Conservation (phyloP, 257 asterid species). For the Solanum lycopersicoides region DNA sequence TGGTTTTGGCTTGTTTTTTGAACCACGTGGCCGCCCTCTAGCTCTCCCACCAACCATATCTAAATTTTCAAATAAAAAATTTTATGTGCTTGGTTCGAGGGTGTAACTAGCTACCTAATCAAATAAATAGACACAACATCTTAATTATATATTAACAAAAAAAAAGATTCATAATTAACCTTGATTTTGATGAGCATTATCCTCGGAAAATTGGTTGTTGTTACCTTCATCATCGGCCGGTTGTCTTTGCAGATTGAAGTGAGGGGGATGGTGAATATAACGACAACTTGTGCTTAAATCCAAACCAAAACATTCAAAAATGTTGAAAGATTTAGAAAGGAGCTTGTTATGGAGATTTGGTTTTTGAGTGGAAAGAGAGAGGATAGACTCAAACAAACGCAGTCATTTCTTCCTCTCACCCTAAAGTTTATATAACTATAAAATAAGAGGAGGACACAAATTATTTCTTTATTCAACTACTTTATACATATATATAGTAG, state of each 20-base stretch:
- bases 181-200: background rate
- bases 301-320: conserved; percentile 8
- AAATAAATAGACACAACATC: background rate
- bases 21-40: conserved; percentile 3
- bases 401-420: too few species aligned
- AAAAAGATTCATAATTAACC: background rate
- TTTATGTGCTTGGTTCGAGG: background rate
- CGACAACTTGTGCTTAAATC: conserved; percentile 2
- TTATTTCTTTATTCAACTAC: background rate
- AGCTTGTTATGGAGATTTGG: background rate
- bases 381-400: too few species aligned
- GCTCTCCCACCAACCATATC: conserved; percentile 1
- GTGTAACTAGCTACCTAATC: background rate
- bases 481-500: background rate
- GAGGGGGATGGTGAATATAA: background rate
- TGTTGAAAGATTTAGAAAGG: background rate
- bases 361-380: conserved; percentile 5
- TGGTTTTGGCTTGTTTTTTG: conserved; percentile 7
- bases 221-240: background rate
- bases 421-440: background rate
- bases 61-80: background rate
- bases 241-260: background rate
- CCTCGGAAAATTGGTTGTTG: background rate
- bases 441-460: background rate
- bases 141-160: background rate